Base-by-base conservation (phyloP, 306 rosid species). In the Trifolium pratense region DNA sequence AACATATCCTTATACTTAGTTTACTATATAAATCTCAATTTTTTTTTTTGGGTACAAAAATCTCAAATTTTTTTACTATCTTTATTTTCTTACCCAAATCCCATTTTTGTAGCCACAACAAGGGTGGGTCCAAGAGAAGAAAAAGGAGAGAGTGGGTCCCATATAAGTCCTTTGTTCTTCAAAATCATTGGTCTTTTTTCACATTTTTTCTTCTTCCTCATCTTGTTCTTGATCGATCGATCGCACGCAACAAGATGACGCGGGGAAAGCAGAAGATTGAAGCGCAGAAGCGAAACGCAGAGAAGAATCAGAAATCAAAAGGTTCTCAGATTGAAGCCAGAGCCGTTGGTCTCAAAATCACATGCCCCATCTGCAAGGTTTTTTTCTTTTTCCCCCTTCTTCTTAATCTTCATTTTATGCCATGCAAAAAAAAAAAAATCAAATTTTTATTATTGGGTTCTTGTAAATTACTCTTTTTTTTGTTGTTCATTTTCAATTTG, bases 181-280 rank as follows among this genome's bases (percentile, higher is more conserved):
- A 39, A 39, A 37, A 43, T 43, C 5, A 43, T 43, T 43, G 49
- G 49, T 43, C 49, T 3, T 43, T 43, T 43, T 13, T 43, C 49
- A 1, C 16, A 43, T 43, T 43, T 43, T 5, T 40, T 40, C 46
- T 40, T 40, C 43, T 39, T 37, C 42, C 8, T 37, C 14, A 3
- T 10, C 46, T 42, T 43, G 59, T 18, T 53, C 14, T 18, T 7
- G 11, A 3, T 49, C n/a, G 26, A 14, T 21, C 9, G 49, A 32
- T 45, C 55, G 31, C 49, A 51, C 55, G 12, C 61, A 12, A 5
- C 25, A 21, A 57, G 79, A 92, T 93, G 98, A 93, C 98, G 73
- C 80, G 98, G 66, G 97, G 98, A 56, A 93, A 93, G 85, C 98
- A 93, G 87, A 93, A 93, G 86, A 89, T 93, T 87, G 98, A 93